Evolutionary conservation across 1,139 yeast species (phyloP).

Genomic region (Taphrina flavorubra): DNA sequence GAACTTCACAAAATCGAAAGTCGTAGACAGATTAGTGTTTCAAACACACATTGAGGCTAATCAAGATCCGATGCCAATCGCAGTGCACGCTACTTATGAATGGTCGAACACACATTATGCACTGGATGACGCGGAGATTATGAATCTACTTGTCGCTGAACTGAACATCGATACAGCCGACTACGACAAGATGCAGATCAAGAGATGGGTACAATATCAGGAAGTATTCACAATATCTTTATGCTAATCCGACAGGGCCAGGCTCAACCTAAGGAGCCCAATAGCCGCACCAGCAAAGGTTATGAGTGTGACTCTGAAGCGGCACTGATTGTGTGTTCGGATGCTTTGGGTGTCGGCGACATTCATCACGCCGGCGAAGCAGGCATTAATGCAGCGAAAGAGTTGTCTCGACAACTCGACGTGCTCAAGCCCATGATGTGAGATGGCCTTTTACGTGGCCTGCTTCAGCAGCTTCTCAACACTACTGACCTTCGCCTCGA

Average conservation of each 20-base stretch:
- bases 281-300: background rate
- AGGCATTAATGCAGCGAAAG: slow-evolving; percentile 35
- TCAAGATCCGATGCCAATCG: slow-evolving; percentile 19
- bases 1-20: background rate
- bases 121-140: background rate
- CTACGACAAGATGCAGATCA: slow-evolving; percentile 27
- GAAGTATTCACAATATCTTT: background rate
- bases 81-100: slow-evolving; percentile 22
- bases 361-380: slow-evolving; percentile 32
- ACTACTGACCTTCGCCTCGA: slow-evolving; percentile 34
- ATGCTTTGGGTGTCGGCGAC: slow-evolving; percentile 29
- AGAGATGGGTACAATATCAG: slow-evolving; percentile 19
- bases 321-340: slow-evolving; percentile 23
- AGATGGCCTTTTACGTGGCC: background rate
- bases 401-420: background rate
- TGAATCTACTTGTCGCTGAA: background rate
- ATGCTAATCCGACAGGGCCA: slow-evolving; percentile 20
- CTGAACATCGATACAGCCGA: background rate
- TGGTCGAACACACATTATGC: slow-evolving; percentile 24
- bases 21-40: background rate
- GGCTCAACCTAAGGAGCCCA: slow-evolving; percentile 18
- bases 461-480: slow-evolving; percentile 20
- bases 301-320: background rate
- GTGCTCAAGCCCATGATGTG: slow-evolving; percentile 3
- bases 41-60: slow-evolving; percentile 28